Percentiles rank a stretch among this genome's conserved stretches.
Evolutionary conservation across 2,329 filamentous ascomycete species (phyloP).

Genomic region (Epichloe sp.): DNA sequence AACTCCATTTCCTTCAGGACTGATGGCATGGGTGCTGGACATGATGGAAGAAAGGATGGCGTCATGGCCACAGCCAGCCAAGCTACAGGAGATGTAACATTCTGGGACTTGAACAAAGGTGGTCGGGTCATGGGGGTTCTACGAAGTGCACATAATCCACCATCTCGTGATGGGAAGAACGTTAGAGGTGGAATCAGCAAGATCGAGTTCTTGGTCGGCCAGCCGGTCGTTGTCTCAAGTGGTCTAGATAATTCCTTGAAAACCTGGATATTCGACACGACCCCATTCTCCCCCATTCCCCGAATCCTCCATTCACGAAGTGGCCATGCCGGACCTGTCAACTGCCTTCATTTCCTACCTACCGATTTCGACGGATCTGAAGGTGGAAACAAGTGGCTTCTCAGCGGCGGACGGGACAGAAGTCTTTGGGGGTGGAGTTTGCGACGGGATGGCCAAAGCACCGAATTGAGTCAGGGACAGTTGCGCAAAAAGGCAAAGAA

Average conservation of each 20-base stretch:
- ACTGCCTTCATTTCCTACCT: slow-evolving; percentile 71
- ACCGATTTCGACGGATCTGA: slow-evolving; percentile 83
- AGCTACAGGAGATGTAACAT: slow-evolving; percentile 73
- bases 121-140: slow-evolving; percentile 78
- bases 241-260: slow-evolving; percentile 89
- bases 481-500: slow-evolving; percentile 89
- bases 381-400: slow-evolving; percentile 79
- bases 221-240: slow-evolving; percentile 80
- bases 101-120: slow-evolving; percentile 91
- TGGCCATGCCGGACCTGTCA: slow-evolving; percentile 80
- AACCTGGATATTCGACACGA: slow-evolving; percentile 93
- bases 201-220: slow-evolving; percentile 77
- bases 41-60: slow-evolving; percentile 72
- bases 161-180: slow-evolving; percentile 37
- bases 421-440: slow-evolving; percentile 96
- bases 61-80: slow-evolving; percentile 86
- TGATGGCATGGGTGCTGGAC: slow-evolving; percentile 76
- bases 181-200: slow-evolving; percentile 71
- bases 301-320: slow-evolving; percentile 74
- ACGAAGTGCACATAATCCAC: slow-evolving; percentile 75
- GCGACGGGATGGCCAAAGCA: slow-evolving; percentile 84
- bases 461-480: slow-evolving; percentile 83
- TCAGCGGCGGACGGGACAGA: slow-evolving; percentile 79
- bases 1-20: slow-evolving; percentile 82
- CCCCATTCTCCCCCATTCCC: slow-evolving; percentile 73